Evolutionary conservation across 208 protist species (phyloP).

Genomic region (Crithidia mellificae): DNA sequence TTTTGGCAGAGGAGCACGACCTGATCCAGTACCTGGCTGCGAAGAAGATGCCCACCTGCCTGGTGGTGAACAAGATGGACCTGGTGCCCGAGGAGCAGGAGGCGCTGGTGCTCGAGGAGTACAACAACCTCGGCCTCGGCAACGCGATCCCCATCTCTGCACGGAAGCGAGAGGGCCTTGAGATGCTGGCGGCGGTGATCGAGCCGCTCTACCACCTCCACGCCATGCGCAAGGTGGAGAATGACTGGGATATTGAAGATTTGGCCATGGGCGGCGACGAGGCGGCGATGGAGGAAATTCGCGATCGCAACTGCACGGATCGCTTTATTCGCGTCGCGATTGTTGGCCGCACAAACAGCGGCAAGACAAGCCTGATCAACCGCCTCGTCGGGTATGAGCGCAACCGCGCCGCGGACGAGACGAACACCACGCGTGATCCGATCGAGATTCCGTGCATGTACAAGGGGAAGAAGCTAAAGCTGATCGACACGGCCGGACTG

Average conservation of each 20-base stretch:
- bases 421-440: conserved; percentile 92
- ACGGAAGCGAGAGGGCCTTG: conserved; percentile 62
- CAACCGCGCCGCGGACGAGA: conserved; percentile 74
- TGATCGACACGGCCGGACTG: conserved; percentile 91
- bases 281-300: conserved; percentile 87
- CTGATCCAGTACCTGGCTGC: conserved; percentile 64
- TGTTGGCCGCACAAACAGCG: conserved; percentile 92
- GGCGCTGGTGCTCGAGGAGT: conserved; percentile 57
- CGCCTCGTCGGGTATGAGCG: conserved; percentile 91
- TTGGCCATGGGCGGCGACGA: conserved; percentile 81
- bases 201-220: conserved; percentile 85
- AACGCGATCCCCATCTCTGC: conserved; percentile 77
- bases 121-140: conserved; percentile 71
- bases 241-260: conserved; percentile 91
- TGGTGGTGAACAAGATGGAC: conserved; percentile 92
- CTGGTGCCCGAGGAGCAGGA: conserved; percentile 61
- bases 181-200: conserved; percentile 68
- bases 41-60: conserved; percentile 72
- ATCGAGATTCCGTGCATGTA: conserved; percentile 89
- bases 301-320: conserved; percentile 79
- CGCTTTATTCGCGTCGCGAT: conserved; percentile 90
- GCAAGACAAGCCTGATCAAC: conserved; percentile 94
- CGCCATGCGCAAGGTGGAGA: conserved; percentile 73
- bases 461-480: conserved; percentile 83
- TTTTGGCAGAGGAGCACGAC: conserved; percentile 66